Conservation (phyloP, 2,329 filamentous ascomycete species). For the Arachnomyces sp. region DNA sequence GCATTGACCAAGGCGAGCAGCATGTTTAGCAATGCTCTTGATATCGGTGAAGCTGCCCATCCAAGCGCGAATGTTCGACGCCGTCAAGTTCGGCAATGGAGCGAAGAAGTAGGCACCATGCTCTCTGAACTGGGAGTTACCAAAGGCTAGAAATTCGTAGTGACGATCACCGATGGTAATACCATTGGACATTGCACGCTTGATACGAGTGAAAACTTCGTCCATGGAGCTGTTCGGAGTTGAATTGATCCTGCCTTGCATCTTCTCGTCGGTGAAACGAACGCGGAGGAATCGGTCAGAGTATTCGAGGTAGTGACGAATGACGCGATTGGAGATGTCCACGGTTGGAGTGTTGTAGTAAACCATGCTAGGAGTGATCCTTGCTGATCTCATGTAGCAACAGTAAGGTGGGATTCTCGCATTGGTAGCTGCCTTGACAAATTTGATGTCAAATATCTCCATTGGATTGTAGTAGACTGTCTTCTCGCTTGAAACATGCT, state of each 20-base stretch:
- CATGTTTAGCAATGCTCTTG: constrained; percentile 76
- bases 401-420: constrained; percentile 63
- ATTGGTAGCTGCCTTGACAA: constrained; percentile 40
- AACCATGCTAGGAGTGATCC: constrained; percentile 76
- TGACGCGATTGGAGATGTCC: constrained; percentile 81
- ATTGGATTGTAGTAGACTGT: constrained; percentile 61
- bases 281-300: constrained; percentile 80
- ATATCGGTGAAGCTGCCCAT: constrained; percentile 85
- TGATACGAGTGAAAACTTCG: constrained; percentile 66
- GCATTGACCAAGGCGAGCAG: constrained; percentile 83
- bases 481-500: constrained; percentile 62
- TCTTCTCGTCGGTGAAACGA: constrained; percentile 77
- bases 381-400: constrained; percentile 65
- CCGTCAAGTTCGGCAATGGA: constrained; percentile 57
- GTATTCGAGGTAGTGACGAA: constrained; percentile 61
- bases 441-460: constrained; percentile 56
- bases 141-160: constrained; percentile 88
- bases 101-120: constrained; percentile 91
- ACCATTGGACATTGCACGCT: constrained; percentile 64
- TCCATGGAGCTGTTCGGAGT: constrained; percentile 53
- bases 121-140: constrained; percentile 90
- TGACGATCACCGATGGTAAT: constrained; percentile 73
- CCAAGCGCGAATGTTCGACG: constrained; percentile 69
- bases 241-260: constrained; percentile 53
- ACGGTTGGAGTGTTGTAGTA: constrained; percentile 69